Conservation (phyloP, 1,284 basidiomycete genomes). For the Mycena citricolor region DNA sequence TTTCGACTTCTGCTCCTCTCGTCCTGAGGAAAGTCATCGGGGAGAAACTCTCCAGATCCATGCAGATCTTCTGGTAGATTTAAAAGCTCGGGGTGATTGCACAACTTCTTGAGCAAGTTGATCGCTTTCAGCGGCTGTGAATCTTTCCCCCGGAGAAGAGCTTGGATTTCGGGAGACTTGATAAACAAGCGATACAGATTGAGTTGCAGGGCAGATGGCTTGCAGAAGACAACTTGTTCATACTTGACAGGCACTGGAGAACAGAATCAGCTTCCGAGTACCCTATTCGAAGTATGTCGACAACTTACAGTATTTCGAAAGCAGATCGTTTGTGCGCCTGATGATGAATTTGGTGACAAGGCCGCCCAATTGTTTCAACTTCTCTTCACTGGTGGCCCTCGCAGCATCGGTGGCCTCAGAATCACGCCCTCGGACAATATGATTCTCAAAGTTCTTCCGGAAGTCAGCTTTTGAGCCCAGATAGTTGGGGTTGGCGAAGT, state of each 20-base stretch:
- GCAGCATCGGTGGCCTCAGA: conserved; percentile 84
- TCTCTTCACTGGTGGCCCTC: conserved; percentile 84
- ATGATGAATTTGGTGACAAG: conserved; percentile 98
- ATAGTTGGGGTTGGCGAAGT: conserved; percentile 96
- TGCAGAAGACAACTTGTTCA: conserved; percentile 98
- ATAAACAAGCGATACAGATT: conserved; percentile 92
- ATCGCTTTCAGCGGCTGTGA: conserved; percentile 98
- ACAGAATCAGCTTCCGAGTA: conserved; percentile 12
- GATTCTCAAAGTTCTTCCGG: conserved; percentile 94
- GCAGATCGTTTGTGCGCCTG: conserved; percentile 91
- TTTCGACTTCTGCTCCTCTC: conserved; percentile 47
- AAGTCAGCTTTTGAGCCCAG: conserved; percentile 92
- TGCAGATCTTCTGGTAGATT: conserved; percentile 85
- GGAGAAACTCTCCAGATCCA: conserved; percentile 83
- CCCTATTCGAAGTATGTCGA: conserved; percentile 2
- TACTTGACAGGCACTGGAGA: conserved; percentile 94
- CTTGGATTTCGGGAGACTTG: conserved; percentile 91
- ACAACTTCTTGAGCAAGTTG: conserved; percentile 94
- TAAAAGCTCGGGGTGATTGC: conserved; percentile 95
- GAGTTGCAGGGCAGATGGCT: conserved; percentile 86
- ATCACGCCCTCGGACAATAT: conserved; percentile 92
- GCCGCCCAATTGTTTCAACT: conserved; percentile 90
- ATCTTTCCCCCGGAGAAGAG: conserved; percentile 83
- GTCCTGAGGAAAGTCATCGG: conserved; percentile 75
- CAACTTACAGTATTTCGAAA: conserved; percentile 92